These are phyloP conservation scores for Wickerhamomyces strasburgensis DNA, from an alignment of 805 yeast genomes.

Conservation along the genomic window DNA sequence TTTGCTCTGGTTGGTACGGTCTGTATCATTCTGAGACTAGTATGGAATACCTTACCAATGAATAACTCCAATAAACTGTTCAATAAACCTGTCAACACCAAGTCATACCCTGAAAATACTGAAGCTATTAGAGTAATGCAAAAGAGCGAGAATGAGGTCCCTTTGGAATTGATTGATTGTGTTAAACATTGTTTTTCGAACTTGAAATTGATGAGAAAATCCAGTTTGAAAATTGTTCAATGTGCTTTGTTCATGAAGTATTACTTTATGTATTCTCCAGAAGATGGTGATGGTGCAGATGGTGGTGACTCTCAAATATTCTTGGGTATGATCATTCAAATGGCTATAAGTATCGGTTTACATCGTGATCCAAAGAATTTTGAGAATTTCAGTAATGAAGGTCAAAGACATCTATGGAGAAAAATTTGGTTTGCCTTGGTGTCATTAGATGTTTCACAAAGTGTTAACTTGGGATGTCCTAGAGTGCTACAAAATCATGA, in stretches of 20 bases:
- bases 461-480: slow-evolving; percentile 37
- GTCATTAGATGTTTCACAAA: slow-evolving; percentile 38
- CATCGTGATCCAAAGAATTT: slow-evolving; percentile 63
- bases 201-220: slow-evolving; percentile 37
- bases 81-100: slow-evolving; percentile 11
- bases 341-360: slow-evolving; percentile 63
- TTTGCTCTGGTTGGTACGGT: slow-evolving; percentile 47
- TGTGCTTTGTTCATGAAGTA: slow-evolving; percentile 52
- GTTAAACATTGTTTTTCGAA: slow-evolving; percentile 41
- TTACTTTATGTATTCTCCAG: slow-evolving; percentile 54
- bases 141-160: slow-evolving; percentile 36
- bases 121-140: slow-evolving; percentile 24
- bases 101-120: slow-evolving; percentile 19
- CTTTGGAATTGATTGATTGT: slow-evolving; percentile 38
- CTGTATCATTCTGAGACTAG: slow-evolving; percentile 45
- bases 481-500: slow-evolving; percentile 32
- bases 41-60: slow-evolving; percentile 51
- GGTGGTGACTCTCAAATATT: slow-evolving; percentile 56
- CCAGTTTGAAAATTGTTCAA: slow-evolving; percentile 50
- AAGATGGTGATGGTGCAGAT: slow-evolving; percentile 52
- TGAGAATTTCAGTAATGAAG: slow-evolving; percentile 36
- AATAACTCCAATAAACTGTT: slow-evolving; percentile 25
- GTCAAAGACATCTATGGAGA: slow-evolving; percentile 46
- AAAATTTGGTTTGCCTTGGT: slow-evolving; percentile 52
- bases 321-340: slow-evolving; percentile 52